Percentiles rank a stretch among this genome's conserved stretches.
phyloP scores from a whole-genome alignment of 768 basidiomycete genomes.

The Phaeotremella skinneri region DNA sequence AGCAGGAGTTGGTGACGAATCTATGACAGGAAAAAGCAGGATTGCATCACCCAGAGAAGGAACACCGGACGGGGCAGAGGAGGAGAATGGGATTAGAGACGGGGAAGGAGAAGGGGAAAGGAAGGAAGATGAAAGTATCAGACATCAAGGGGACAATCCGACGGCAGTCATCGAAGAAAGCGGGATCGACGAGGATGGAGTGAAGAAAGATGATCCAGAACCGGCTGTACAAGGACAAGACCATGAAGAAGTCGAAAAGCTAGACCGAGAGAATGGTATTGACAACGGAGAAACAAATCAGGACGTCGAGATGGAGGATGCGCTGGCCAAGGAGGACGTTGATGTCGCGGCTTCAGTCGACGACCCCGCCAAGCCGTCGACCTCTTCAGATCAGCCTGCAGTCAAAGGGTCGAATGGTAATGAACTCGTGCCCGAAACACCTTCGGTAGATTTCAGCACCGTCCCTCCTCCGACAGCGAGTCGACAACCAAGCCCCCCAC shows the following conservation, averaged over 20 bases:
- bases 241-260: too few species aligned
- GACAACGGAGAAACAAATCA: too few species aligned
- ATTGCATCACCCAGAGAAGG: constrained; percentile 18
- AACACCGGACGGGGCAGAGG: constrained; percentile 5
- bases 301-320: constrained; percentile 13
- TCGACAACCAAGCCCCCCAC: constrained; percentile 18
- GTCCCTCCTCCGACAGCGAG: constrained; percentile 13
- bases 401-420: constrained; percentile 16
- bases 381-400: not conserved
- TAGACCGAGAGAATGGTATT: too few species aligned
- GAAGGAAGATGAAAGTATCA: constrained; percentile 2
- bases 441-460: not conserved
- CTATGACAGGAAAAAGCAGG: constrained; percentile 17
- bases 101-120: constrained; percentile 1
- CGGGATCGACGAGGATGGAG: not conserved
- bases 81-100: not conserved
- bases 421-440: not conserved
- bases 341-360: not conserved
- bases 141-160: not conserved
- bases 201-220: not conserved
- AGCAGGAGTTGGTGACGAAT: constrained; percentile 8
- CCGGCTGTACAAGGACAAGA: too few species aligned
- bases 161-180: too few species aligned
- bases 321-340: not conserved
- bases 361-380: not conserved